Evolutionary conservation across 2,329 filamentous ascomycete genomes (phyloP).

Genomic region (Penicillium brevicompactum): DNA sequence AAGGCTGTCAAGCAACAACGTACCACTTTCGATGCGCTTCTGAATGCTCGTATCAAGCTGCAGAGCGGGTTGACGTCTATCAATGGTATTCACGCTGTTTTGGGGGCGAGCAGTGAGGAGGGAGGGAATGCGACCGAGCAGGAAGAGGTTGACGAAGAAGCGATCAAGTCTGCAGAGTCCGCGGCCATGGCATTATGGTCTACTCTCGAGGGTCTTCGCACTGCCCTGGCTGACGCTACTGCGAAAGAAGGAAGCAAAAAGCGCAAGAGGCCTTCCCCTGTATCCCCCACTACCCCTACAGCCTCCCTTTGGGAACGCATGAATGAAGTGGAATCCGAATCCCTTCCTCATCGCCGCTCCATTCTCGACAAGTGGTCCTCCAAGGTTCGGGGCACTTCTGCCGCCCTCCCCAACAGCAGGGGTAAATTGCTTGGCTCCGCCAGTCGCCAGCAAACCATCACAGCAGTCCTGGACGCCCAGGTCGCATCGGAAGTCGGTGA

Average conservation of each 20-base stretch:
- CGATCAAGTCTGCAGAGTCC: constrained; percentile 77
- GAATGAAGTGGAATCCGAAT: constrained; percentile 63
- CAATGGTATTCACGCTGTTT: constrained; percentile 66
- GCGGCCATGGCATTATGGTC: constrained; percentile 85
- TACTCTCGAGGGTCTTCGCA: constrained; percentile 56
- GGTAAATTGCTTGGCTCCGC: constrained; percentile 63
- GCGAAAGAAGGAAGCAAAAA: constrained; percentile 38
- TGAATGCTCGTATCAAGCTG: constrained; percentile 87
- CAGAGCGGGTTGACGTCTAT: constrained; percentile 86
- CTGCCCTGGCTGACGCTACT: constrained; percentile 41
- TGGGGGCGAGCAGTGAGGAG: constrained; percentile 37
- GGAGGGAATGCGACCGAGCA: constrained; percentile 39
- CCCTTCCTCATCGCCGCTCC: constrained; percentile 64
- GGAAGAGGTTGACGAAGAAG: constrained; percentile 30
- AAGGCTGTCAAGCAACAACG: constrained; percentile 83
- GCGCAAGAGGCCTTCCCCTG: constrained; percentile 54
- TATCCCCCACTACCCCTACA: constrained; percentile 55
- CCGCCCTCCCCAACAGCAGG: constrained; percentile 57
- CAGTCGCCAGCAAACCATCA: constrained; percentile 54
- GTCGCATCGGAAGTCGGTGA: constrained; percentile 43
- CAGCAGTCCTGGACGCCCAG: constrained; percentile 47
- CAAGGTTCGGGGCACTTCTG: constrained; percentile 63
- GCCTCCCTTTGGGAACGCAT: constrained; percentile 74
- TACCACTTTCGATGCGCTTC: constrained; percentile 79
- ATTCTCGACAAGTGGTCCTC: constrained; percentile 88